Evolutionary conservation across 2,329 filamentous ascomycete genomes (phyloP).

Genomic region (Exserohilum turcica): DNA sequence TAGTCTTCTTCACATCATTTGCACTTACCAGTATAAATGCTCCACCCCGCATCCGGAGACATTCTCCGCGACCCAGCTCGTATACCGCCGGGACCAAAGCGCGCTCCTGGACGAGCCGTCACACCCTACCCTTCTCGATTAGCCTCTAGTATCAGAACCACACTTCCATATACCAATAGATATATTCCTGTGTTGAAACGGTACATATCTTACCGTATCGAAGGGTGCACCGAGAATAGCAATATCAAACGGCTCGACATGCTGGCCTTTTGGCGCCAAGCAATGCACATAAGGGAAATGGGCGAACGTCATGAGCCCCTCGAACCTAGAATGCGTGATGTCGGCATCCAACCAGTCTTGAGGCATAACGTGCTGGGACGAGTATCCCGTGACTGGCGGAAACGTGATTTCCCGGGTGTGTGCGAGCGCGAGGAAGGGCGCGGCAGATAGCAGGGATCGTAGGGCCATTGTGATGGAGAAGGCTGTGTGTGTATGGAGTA

Average conservation of each 20-base stretch:
- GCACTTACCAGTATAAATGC: constrained; percentile 55
- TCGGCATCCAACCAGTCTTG: constrained; percentile 28
- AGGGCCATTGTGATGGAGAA: constrained; percentile 1
- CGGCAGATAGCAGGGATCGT: not conserved
- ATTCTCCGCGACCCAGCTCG: constrained; percentile 58
- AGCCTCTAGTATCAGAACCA: not conserved
- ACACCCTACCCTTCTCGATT: constrained; percentile 47
- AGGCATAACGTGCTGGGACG: constrained; percentile 42
- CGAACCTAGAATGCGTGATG: constrained; percentile 43
- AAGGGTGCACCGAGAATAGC: constrained; percentile 57
- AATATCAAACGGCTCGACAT: constrained; percentile 55
- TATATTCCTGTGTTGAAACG: not conserved
- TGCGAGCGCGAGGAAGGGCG: not conserved
- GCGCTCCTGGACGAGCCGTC: constrained; percentile 58
- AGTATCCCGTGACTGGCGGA: constrained; percentile 45
- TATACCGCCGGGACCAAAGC: constrained; percentile 60
- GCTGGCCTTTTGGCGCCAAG: constrained; percentile 41
- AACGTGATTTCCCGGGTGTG: constrained; percentile 52
- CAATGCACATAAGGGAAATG: constrained; percentile 57
- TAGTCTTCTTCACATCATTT: not conserved
- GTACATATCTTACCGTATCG: constrained; percentile 50
- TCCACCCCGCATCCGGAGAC: constrained; percentile 49
- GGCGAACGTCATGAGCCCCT: constrained; percentile 54
- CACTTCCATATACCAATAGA: not conserved
- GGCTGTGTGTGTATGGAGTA: too few relatives aligned